phyloP scores from a whole-genome alignment of 2,329 filamentous ascomycete species.

The Colletotrichum magnum region DNA sequence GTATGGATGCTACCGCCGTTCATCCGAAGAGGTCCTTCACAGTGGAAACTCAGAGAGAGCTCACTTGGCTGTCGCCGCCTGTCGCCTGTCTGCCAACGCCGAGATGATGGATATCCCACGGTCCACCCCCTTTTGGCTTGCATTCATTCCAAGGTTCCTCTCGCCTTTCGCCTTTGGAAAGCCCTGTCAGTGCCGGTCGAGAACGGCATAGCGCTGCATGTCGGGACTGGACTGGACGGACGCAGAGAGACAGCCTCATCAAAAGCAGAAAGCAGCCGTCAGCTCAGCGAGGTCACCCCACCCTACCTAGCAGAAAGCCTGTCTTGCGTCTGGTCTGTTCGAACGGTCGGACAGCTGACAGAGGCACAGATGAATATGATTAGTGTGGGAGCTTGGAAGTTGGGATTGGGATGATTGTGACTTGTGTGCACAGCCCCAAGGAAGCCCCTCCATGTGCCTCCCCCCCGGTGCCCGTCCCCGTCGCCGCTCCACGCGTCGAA shows the following conservation, averaged over 20 bases:
- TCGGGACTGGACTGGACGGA: constrained; percentile 24
- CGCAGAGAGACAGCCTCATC: constrained; percentile 26
- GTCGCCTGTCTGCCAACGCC: background rate
- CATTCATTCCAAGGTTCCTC: constrained; percentile 1
- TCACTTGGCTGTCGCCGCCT: no score
- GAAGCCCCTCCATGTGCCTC: constrained; percentile 33
- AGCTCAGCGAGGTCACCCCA: constrained; percentile 11
- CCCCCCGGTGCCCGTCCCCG: background rate
- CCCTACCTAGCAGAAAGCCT: constrained; percentile 32
- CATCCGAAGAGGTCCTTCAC: constrained; percentile 30
- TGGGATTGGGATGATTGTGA: constrained; percentile 6
- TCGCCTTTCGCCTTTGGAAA: constrained; percentile 3
- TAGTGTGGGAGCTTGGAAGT: constrained; percentile 17
- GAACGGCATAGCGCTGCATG: constrained; percentile 36
- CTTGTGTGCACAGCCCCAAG: constrained; percentile 38
- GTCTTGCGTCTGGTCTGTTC: background rate
- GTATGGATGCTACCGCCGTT: constrained; percentile 23
- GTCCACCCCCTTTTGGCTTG: constrained; percentile 9
- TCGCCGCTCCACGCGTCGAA: background rate
- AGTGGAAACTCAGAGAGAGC: background rate
- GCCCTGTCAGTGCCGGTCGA: constrained; percentile 27
- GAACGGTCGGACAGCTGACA: constrained; percentile 16
- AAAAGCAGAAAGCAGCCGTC: constrained; percentile 34
- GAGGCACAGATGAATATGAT: background rate
- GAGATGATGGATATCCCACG: constrained; percentile 4